Conservation (phyloP, 2,329 filamentous ascomycete genomes). For the Diaporthe eres region DNA sequence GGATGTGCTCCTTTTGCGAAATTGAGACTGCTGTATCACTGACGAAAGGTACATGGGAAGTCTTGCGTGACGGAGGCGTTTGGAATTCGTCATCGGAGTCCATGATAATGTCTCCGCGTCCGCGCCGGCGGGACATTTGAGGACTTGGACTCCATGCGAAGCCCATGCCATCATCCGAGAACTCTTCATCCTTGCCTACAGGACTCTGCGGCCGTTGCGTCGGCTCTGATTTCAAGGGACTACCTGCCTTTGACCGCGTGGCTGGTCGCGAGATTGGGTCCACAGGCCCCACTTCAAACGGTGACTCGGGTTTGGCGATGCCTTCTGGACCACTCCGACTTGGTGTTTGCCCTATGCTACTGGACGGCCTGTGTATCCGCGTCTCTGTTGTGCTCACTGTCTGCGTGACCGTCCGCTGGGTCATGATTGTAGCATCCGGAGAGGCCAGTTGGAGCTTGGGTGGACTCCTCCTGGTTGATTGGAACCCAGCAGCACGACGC, state of each 20-base stretch:
- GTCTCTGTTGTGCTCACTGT: slow-evolving; percentile 46
- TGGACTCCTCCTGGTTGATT: slow-evolving; percentile 49
- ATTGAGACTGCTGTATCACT: slow-evolving; percentile 42
- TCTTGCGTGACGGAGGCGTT: slow-evolving; percentile 56
- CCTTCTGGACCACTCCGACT: slow-evolving; percentile 14
- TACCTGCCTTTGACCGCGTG: background rate
- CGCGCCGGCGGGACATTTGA: slow-evolving; percentile 43
- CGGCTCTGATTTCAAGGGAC: background rate
- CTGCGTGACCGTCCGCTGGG: slow-evolving; percentile 45
- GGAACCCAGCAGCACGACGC: slow-evolving; percentile 52
- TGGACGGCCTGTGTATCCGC: slow-evolving; percentile 37
- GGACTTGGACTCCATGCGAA: slow-evolving; percentile 42
- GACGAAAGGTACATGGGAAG: slow-evolving; percentile 45
- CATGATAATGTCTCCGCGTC: slow-evolving; percentile 57
- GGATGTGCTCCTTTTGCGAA: slow-evolving; percentile 22
- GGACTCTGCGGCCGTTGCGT: background rate
- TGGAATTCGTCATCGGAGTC: slow-evolving; percentile 72
- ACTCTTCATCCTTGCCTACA: background rate
- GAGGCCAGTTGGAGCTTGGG: slow-evolving; percentile 34
- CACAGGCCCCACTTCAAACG: slow-evolving; percentile 37
- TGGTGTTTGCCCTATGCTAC: slow-evolving; percentile 21
- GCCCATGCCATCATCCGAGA: slow-evolving; percentile 24
- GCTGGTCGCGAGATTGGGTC: background rate
- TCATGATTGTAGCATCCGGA: slow-evolving; percentile 39
- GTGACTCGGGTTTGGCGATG: slow-evolving; percentile 20